Base-by-base conservation (phyloP, 1,284 basidiomycete species). In the Puccinia triticina region DNA sequence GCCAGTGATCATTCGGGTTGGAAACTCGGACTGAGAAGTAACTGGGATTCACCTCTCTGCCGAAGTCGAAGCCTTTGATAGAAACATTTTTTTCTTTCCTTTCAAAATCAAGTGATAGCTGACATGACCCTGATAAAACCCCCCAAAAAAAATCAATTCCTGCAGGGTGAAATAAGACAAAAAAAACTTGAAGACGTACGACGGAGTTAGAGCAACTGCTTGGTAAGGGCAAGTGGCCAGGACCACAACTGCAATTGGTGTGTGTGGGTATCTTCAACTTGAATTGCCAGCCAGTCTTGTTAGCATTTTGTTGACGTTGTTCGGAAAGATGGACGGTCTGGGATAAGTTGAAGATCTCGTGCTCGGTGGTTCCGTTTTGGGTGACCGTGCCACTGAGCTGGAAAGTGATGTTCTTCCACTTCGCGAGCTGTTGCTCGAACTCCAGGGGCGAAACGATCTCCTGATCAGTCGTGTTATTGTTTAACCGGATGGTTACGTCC, bases 211-310 rank as follows among this genome's bases (percentile, higher is more conserved):
- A 76, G n/a, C 74, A 76, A 37, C 37, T 76, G 40, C 74, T 76
- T 14, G 74, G 74, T 29, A 76, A 64, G 21, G 74, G 74, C 21
- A 76, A n/a, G 64, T 76, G 74, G n/a, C 74, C 74, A 21, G 74
- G 74, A 11, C 57, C 55, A 37, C 74, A 76, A 1, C 12, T 26
- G 26, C 74, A 76, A 48, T 46, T 76, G 14, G 59, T 40, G 40
- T 76, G 74, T 14, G 34, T 46, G 8, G 74, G 74, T 43, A 76
- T 76, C 23, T 29, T 57, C 16, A 76, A 21, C 29, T 64, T 37
- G 59, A 76, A 76, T 34, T 48, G 57, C 55, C 74, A 76, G 37
- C 59, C 74, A 16, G 55, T 64, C 46, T 64, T 76, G 23, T 76
- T 32, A 11, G 37, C 21, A 29, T 43, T 57, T 57, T 3, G 12